Conservation (phyloP, 2,329 filamentous ascomycete genomes). For the Cladosporium sp. region DNA sequence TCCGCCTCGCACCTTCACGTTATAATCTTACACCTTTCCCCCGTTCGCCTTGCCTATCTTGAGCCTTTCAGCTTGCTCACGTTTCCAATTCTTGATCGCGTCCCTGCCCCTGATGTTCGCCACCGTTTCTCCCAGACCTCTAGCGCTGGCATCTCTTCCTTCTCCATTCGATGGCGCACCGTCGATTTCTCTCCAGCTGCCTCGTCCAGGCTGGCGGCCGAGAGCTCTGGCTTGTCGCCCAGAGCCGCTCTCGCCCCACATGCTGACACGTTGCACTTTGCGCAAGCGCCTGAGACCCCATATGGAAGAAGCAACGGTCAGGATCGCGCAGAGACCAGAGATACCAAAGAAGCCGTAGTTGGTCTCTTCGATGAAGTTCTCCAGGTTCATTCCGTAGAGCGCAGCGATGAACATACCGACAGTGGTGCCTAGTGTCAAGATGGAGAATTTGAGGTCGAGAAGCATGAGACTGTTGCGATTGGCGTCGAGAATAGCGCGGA, state of each 20-base stretch:
- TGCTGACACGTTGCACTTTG: constrained; percentile 81
- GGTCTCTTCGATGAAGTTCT: constrained; percentile 96
- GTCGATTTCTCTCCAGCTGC: constrained; percentile 28
- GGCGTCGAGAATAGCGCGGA: constrained; percentile 93
- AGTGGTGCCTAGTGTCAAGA: constrained; percentile 89
- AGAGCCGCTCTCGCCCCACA: constrained; percentile 62
- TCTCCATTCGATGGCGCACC: constrained; percentile 11
- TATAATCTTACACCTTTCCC: constrained; percentile 1
- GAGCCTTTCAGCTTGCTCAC: constrained; percentile 7
- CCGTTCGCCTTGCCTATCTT: not conserved
- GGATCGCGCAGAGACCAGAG: constrained; percentile 63
- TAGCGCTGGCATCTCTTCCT: constrained; percentile 3
- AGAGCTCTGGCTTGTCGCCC: constrained; percentile 13
- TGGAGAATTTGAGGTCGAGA: constrained; percentile 91
- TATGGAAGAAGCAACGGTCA: constrained; percentile 72
- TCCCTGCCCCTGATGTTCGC: constrained; percentile 27
- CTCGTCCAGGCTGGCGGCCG: constrained; percentile 19
- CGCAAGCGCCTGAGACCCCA: constrained; percentile 82
- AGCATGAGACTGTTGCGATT: constrained; percentile 99
- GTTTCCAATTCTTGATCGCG: constrained; percentile 12
- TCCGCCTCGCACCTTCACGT: not conserved
- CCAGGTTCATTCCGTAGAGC: constrained; percentile 99
- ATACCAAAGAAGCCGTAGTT: constrained; percentile 79
- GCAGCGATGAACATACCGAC: constrained; percentile 93
- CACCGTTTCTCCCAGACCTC: constrained; percentile 24